These are phyloP conservation scores for Rosa lucieae DNA, from an alignment of 306 rosid species.

Conservation along the genomic window DNA sequence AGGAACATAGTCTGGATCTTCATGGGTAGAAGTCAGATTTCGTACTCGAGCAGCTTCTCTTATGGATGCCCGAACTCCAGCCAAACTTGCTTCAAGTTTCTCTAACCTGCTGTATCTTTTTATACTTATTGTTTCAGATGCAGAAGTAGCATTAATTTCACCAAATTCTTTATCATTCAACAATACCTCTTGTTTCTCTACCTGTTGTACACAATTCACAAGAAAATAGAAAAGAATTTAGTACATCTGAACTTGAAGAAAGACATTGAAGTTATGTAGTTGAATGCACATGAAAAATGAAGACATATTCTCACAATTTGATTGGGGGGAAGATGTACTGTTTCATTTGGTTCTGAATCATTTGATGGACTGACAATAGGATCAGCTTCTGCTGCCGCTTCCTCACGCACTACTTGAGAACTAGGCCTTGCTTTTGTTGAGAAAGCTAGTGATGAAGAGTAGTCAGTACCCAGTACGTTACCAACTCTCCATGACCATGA, in stretches of 20 bases:
- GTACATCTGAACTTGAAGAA: background rate
- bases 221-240: background rate
- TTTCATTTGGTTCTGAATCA: constrained; percentile 10
- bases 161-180: background rate
- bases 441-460: constrained; percentile 5
- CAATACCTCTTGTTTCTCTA: constrained; percentile 8
- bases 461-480: background rate
- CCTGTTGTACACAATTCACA: background rate
- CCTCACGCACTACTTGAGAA: background rate
- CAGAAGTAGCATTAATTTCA: background rate
- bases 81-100: constrained; percentile 37
- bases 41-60: constrained; percentile 38
- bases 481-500: constrained; percentile 26
- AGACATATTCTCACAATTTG: constrained; percentile 12
- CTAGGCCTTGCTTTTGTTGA: background rate
- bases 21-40: constrained; percentile 30
- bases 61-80: constrained; percentile 37
- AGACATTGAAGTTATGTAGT: background rate
- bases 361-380: background rate
- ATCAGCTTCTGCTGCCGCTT: constrained; percentile 11
- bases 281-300: background rate
- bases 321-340: background rate
- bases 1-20: constrained; percentile 45
- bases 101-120: constrained; percentile 26
- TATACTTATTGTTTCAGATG: background rate